Conservation (phyloP, 495 filamentous ascomycete species). For the Hyphodiscus hymeniophilus region DNA sequence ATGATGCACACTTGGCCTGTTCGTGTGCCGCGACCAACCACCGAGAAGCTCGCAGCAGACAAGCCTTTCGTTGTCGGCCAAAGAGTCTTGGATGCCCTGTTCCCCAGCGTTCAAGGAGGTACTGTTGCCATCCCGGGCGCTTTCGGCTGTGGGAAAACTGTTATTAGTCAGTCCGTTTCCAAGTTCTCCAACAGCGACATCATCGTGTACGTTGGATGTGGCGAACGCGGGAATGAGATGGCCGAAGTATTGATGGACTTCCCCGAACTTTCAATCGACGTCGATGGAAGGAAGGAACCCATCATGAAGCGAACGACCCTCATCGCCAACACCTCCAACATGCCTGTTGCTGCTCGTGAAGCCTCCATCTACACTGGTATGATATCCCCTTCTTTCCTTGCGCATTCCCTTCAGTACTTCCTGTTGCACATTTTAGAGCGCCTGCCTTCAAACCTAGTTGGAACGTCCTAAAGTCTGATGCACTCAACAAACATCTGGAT, state of each 20-base stretch:
- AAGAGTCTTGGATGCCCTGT: conserved; percentile 94
- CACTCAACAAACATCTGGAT: too few species aligned
- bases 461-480: too few species aligned
- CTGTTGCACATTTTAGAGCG: too few species aligned
- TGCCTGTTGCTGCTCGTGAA: conserved; percentile 97
- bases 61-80: conserved; percentile 92
- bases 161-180: conserved; percentile 95
- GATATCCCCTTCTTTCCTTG: too few species aligned
- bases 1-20: conserved; percentile 99
- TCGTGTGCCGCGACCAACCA: conserved; percentile 83
- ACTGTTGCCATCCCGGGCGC: conserved; percentile 97
- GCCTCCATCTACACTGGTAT: conserved; percentile 99
- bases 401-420: too few species aligned
- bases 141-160: conserved; percentile 98
- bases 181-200: conserved; percentile 99
- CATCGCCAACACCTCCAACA: conserved; percentile 99
- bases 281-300: conserved; percentile 87
- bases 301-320: conserved; percentile 99
- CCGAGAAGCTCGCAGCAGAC: conserved; percentile 81
- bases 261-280: conserved; percentile 86
- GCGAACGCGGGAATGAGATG: conserved; percentile 99
- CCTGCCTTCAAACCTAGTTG: too few species aligned
- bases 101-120: conserved; percentile 93
- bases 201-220: conserved; percentile 97
- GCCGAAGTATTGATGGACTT: conserved; percentile 99